Conservation (phyloP, 2,329 filamentous ascomycete genomes). For the Stagonosporopsis chrysanthemi region DNA sequence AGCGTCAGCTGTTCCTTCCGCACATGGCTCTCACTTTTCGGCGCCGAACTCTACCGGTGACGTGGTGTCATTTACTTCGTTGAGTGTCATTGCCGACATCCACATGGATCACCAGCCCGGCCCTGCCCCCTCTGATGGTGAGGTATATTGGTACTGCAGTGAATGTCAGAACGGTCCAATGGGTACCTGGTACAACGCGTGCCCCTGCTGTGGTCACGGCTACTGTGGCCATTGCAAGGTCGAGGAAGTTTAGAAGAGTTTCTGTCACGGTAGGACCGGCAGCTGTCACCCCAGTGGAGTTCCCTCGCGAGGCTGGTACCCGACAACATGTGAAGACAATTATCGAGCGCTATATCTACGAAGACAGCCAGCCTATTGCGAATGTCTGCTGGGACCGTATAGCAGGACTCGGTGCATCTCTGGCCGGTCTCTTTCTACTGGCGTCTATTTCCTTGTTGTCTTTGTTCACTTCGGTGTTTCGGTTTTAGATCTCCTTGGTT, state of each 20-base stretch:
- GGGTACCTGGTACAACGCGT: not conserved
- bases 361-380: not conserved
- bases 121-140: slow-evolving; percentile 14
- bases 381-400: not conserved
- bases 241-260: not conserved
- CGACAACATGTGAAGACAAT: no score
- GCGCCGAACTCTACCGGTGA: not conserved
- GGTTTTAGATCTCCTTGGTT: not conserved
- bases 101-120: not conserved
- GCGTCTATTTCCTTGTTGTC: not conserved
- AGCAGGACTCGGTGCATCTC: not conserved
- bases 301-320: not conserved
- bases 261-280: no score
- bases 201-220: not conserved
- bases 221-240: not conserved
- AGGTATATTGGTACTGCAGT: slow-evolving; percentile 24
- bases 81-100: not conserved
- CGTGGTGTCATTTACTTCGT: not conserved
- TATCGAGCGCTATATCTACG: not conserved
- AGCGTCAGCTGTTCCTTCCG: not conserved
- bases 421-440: not conserved
- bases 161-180: slow-evolving; percentile 25
- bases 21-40: not conserved
- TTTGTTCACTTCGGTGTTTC: not conserved
- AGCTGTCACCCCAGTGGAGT: not conserved